Percentiles rank a stretch among this genome's conserved stretches.
Conservation (phyloP, 2,329 filamentous ascomycete genomes). For the Plenodomus biglobosus region DNA sequence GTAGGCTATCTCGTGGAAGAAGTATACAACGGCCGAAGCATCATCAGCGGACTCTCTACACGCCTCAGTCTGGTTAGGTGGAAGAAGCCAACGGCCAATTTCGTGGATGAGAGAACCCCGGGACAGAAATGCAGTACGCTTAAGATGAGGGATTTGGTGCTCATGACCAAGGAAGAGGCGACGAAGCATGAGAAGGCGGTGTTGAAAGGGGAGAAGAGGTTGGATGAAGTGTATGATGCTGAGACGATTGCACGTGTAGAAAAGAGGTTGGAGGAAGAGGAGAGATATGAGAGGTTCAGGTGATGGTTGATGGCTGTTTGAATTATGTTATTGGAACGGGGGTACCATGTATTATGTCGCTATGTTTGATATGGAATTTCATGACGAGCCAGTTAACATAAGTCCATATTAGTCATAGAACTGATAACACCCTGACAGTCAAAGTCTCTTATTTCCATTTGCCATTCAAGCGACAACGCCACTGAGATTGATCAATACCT, state of each 20-base stretch:
- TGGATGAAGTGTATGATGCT: slow-evolving; percentile 73
- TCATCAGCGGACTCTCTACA: slow-evolving; percentile 77
- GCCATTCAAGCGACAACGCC: too few relatives aligned
- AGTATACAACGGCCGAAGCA: slow-evolving; percentile 79
- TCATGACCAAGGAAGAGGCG: slow-evolving; percentile 92
- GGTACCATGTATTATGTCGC: too few relatives aligned
- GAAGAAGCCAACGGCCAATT: slow-evolving; percentile 64
- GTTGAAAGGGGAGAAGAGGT: slow-evolving; percentile 65
- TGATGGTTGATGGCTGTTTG: slow-evolving; percentile 19
- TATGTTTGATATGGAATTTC: too few relatives aligned
- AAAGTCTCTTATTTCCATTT: too few relatives aligned
- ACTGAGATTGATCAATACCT: too few relatives aligned
- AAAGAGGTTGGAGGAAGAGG: slow-evolving; percentile 67
- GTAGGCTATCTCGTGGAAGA: slow-evolving; percentile 89
- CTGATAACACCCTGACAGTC: too few relatives aligned
- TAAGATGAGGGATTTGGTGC: slow-evolving; percentile 71
- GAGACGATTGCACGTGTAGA: slow-evolving; percentile 69
- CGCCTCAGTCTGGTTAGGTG: slow-evolving; percentile 80
- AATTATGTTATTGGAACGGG: too few relatives aligned
- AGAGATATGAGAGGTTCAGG: slow-evolving; percentile 54
- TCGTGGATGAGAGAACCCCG: slow-evolving; percentile 66
- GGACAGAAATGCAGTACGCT: slow-evolving; percentile 77
- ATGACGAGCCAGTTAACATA: too few relatives aligned
- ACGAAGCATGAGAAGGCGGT: slow-evolving; percentile 76
- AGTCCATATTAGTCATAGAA: too few relatives aligned